These are phyloP conservation scores for Aspergillus fijiensis DNA, from an alignment of 2,329 filamentous ascomycete genomes.

Conservation along the genomic window DNA sequence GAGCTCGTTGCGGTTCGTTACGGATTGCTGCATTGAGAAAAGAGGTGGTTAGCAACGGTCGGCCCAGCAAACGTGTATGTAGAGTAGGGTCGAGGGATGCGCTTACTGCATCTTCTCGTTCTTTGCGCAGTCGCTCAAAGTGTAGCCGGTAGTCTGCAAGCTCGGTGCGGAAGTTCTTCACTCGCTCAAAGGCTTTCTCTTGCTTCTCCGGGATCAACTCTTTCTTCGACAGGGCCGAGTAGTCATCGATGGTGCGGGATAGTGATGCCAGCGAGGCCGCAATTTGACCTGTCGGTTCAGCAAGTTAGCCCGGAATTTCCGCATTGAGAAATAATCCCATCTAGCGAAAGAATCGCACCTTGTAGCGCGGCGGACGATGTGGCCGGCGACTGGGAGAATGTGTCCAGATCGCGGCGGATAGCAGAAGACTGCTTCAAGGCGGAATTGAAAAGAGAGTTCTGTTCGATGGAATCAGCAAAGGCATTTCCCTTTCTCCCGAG, in stretches of 20 bases:
- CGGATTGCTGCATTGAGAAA: constrained; percentile 47
- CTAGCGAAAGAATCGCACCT: constrained; percentile 39
- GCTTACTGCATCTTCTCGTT: constrained; percentile 69
- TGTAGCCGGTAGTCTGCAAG: constrained; percentile 75
- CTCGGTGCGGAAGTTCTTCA: constrained; percentile 82
- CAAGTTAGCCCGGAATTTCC: neutral
- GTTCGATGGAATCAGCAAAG: neutral
- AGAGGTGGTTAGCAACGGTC: neutral
- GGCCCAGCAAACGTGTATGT: neutral
- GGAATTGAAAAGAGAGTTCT: constrained; percentile 85
- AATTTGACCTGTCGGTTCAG: constrained; percentile 58
- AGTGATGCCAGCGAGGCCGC: constrained; percentile 79
- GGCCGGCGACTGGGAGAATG: constrained; percentile 60
- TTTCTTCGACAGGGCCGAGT: constrained; percentile 77
- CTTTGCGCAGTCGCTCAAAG: constrained; percentile 73
- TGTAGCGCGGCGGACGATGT: constrained; percentile 64
- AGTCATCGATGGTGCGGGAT: constrained; percentile 88
- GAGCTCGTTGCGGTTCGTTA: constrained; percentile 75
- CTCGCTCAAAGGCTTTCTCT: constrained; percentile 80
- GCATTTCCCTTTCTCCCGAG: too few species aligned
- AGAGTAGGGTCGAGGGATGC: neutral
- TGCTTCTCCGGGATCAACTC: constrained; percentile 90
- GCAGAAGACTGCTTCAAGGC: constrained; percentile 80
- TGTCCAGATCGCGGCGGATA: constrained; percentile 72
- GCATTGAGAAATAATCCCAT: neutral